A percentile compares a stretch with the other conserved stretches of the same genome.
Evolutionary conservation across 140 eudicot species (phyloP).

Genomic region (Ambrosia hybrid): DNA sequence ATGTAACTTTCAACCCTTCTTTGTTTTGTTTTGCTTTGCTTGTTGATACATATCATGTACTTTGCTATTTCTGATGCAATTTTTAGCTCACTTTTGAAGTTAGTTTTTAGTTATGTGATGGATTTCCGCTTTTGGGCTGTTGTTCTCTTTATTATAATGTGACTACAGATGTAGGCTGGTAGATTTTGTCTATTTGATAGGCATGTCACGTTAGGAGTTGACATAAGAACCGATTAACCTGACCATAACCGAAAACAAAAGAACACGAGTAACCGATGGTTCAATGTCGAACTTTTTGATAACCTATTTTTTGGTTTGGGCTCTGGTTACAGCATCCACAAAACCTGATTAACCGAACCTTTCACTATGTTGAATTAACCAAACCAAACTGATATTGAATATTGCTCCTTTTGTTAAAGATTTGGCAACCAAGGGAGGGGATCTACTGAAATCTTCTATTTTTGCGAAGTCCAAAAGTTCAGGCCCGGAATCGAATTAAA

Average conservation of each 20-base stretch:
- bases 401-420: background rate
- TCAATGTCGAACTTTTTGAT: background rate
- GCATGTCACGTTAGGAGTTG: background rate
- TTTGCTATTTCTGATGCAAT: conserved; percentile 10
- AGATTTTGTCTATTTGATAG: background rate
- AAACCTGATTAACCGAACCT: background rate
- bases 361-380: background rate
- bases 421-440: background rate
- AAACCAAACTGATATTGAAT: background rate
- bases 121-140: background rate
- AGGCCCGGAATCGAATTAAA: background rate
- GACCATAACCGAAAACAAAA: background rate
- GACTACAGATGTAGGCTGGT: background rate
- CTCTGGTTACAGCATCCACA: background rate
- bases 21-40: conserved; percentile 17
- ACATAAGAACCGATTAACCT: background rate
- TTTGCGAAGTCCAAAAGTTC: background rate
- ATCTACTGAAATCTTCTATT: background rate
- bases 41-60: conserved; percentile 5
- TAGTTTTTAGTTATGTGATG: conserved; percentile 10
- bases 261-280: background rate
- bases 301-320: background rate
- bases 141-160: background rate
- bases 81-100: conserved; percentile 12
- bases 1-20: conserved; percentile 21